Percentiles rank a stretch among this genome's conserved stretches.
phyloP scores from a whole-genome alignment of 2,329 filamentous ascomycete genomes.

The Phaeosphaeriaceae sp. region DNA sequence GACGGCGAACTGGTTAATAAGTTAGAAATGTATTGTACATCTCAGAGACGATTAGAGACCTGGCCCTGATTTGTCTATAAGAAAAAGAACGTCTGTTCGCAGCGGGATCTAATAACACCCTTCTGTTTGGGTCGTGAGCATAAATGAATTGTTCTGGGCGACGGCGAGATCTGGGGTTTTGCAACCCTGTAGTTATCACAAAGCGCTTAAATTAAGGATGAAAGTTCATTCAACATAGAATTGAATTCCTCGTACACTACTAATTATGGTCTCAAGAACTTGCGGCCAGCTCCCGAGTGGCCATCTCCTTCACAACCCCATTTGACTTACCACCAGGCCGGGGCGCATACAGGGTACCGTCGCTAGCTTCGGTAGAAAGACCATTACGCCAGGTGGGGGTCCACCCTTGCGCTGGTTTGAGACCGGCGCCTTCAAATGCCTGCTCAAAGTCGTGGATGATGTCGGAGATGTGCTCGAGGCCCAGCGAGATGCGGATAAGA shows the following conservation, averaged over 20 bases:
- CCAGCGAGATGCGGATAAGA: conserved; percentile 26
- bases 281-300: conserved; percentile 3
- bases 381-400: conserved; percentile 20
- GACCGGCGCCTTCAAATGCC: conserved; percentile 16
- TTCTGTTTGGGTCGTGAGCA: no score
- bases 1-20: no score
- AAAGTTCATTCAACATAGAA: background rate
- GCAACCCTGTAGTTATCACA: no score
- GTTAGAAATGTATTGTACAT: no score
- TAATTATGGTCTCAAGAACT: background rate
- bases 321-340: conserved; percentile 6
- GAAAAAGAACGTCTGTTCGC: no score
- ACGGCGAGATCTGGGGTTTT: no score
- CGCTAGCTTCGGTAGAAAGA: conserved; percentile 18
- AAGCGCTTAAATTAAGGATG: no score
- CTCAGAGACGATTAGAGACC: no score
- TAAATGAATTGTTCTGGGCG: no score
- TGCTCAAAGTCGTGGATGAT: conserved; percentile 33
- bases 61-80: no score
- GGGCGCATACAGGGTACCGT: conserved; percentile 24
- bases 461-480: conserved; percentile 27
- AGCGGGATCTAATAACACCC: no score
- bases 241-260: background rate
- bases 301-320: background rate
- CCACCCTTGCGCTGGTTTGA: conserved; percentile 17